phyloP scores from a whole-genome alignment of 768 basidiomycete species.

The Amanita pseudoporphyria region DNA sequence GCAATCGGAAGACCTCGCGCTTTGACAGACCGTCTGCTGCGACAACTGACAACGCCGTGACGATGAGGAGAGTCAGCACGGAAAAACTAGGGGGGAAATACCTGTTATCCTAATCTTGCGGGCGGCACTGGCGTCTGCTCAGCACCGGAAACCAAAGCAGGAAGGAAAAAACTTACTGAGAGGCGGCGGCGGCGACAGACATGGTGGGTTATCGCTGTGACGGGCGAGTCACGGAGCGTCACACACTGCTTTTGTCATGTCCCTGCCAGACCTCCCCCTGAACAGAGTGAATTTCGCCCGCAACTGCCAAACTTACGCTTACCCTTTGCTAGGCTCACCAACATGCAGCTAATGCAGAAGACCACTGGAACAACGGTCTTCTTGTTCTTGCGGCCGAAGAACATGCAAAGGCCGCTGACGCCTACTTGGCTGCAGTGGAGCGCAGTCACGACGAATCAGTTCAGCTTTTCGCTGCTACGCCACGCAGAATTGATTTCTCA shows the following conservation, averaged over 20 bases:
- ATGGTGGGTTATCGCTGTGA: constrained; percentile 17
- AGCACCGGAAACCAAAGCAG: background rate
- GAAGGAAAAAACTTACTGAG: constrained; percentile 27
- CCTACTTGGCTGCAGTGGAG: constrained; percentile 64
- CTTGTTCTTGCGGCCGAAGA: constrained; percentile 67
- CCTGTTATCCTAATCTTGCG: constrained; percentile 79
- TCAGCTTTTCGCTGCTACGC: constrained; percentile 16
- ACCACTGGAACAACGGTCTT: constrained; percentile 54
- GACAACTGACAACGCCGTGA: constrained; percentile 48
- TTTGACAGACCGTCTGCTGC: constrained; percentile 92
- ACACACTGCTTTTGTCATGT: constrained; percentile 2
- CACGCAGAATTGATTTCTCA: constrained; percentile 1
- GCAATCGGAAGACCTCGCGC: constrained; percentile 92
- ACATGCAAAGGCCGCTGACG: constrained; percentile 67
- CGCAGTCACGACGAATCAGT: constrained; percentile 69
- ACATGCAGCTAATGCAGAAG: constrained; percentile 75
- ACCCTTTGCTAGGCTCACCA: constrained; percentile 54
- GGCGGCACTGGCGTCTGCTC: constrained; percentile 23
- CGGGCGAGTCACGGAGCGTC: background rate
- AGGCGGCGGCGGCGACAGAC: constrained; percentile 34
- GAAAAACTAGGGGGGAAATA: constrained; percentile 18
- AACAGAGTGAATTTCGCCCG: constrained; percentile 2
- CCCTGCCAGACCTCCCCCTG: constrained; percentile 5
- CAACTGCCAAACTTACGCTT: constrained; percentile 5
- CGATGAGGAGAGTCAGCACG: background rate